Conservation (phyloP, 2,329 filamentous ascomycete genomes). For the Helotiales sp. region DNA sequence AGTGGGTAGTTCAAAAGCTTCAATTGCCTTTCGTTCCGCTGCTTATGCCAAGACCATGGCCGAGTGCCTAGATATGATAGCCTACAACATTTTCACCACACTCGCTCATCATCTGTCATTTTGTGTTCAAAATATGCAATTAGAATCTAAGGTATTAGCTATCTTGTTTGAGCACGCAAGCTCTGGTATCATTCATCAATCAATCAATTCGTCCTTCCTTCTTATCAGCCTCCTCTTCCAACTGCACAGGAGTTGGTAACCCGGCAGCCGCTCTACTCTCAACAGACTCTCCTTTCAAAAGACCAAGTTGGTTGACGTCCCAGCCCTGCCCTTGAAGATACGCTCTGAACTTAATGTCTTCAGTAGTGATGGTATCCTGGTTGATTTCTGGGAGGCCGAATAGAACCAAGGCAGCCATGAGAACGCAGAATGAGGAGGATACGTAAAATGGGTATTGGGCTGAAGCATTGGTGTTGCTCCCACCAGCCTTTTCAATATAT, state of each 20-base stretch:
- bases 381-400: constrained; percentile 74
- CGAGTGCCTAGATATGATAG: too few relatives aligned
- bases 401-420: constrained; percentile 66
- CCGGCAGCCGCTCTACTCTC: constrained; percentile 13
- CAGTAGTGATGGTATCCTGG: constrained; percentile 80
- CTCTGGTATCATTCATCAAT: background rate
- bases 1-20: too few relatives aligned
- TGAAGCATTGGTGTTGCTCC: constrained; percentile 53
- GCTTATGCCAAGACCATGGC: too few relatives aligned
- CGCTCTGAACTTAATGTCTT: constrained; percentile 73
- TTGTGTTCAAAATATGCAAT: too few relatives aligned
- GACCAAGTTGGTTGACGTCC: constrained; percentile 63
- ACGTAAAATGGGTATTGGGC: constrained; percentile 92
- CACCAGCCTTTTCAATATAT: constrained; percentile 63
- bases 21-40: too few relatives aligned
- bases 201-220: background rate
- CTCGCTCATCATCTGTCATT: too few relatives aligned
- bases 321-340: constrained; percentile 76
- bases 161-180: too few relatives aligned
- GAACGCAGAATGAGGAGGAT: constrained; percentile 72
- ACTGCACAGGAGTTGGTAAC: background rate
- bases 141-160: too few relatives aligned
- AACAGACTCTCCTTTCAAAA: constrained; percentile 24
- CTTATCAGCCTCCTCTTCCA: constrained; percentile 11
- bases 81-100: too few relatives aligned